Conservation (phyloP, 2,329 filamentous ascomycete genomes). For the Fusarium tjaetaba region DNA sequence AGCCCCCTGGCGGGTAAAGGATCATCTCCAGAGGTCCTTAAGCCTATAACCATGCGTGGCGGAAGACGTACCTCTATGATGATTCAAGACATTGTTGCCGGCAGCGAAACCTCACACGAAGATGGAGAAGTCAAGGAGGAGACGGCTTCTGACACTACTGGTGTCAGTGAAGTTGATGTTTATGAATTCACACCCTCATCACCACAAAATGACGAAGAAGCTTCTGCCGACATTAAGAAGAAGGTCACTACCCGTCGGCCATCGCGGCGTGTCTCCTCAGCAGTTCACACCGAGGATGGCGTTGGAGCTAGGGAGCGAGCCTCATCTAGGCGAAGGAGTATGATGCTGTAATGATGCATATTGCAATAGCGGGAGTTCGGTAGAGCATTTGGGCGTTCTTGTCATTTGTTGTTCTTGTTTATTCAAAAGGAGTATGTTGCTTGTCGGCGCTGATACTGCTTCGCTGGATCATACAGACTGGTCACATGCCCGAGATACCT, state of each 20-base stretch:
- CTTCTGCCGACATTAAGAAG: slow-evolving; percentile 36
- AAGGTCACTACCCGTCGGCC: slow-evolving; percentile 47
- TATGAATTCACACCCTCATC: slow-evolving; percentile 66
- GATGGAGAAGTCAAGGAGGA: slow-evolving; percentile 27
- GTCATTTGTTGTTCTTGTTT: slow-evolving; percentile 36
- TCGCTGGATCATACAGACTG: slow-evolving; percentile 44
- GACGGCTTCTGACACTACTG: slow-evolving; percentile 32
- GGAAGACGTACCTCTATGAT: slow-evolving; percentile 53
- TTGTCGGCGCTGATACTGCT: slow-evolving; percentile 39
- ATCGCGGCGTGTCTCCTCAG: slow-evolving; percentile 53
- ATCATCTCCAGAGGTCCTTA: slow-evolving; percentile 44
- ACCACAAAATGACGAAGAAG: slow-evolving; percentile 50
- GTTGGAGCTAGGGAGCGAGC: slow-evolving; percentile 43
- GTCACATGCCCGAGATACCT: slow-evolving; percentile 49
- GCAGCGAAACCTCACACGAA: slow-evolving; percentile 18
- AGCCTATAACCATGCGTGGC: slow-evolving; percentile 52
- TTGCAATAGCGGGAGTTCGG: slow-evolving; percentile 34
- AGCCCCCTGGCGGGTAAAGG: slow-evolving; percentile 58
- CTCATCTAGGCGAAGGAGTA: slow-evolving; percentile 62
- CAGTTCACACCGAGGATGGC: slow-evolving; percentile 50
- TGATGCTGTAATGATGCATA: slow-evolving; percentile 63
- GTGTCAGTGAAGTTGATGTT: slow-evolving; percentile 54
- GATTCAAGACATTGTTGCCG: slow-evolving; percentile 20
- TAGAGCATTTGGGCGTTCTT: slow-evolving; percentile 42
- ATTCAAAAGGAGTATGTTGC: slow-evolving; percentile 37